Base-by-base conservation (phyloP, 305 asterid genomes). In the Fraxinus ornus region DNA sequence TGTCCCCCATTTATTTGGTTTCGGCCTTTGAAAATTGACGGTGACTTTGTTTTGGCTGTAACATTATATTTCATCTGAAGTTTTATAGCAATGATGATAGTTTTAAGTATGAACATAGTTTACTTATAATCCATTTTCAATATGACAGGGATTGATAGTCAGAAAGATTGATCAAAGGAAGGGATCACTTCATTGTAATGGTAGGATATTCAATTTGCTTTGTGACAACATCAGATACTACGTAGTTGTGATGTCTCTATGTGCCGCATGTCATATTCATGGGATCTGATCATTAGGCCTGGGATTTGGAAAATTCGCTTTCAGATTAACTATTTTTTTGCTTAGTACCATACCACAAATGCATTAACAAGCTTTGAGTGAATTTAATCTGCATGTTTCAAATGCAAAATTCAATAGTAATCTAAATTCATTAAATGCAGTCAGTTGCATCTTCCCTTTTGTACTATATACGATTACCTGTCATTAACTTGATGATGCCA, bases 181-280 rank as follows among this genome's bases (percentile, higher is more conserved):
- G 75, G 75, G 37, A 68, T 28, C 75, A 30, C 75, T 68, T 68
- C 75, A 68, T 30, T 68, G 75, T 68, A 68, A 12, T 28, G 75
- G 75, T 68, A 68, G 37, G 37, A 19, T 28, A 68, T 68, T 68
- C 75, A n/a, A 26, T 68, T 64, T 30, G 21, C 75, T 68, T 68
- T 68, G 32, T 26, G n/a, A 26, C 75, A 28, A 12, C 75, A 13
- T 13, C 37, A 68, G 10, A 66, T 13, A 68, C 75, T 68, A 68
- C 19, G 8, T 68, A 68, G 39, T 68, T 68, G 37, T 30, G 37
- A 68, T 68, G 39, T 68, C 32, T 68, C 37, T 68, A 9, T 68
- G 39, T 68, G 75, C 19, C 39, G 10, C 19, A 24, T 12, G n/a
- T 68, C 75, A 28, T 64, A 24, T 28, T 68, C 75, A 68, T 28